Base-by-base conservation (phyloP, 768 basidiomycete species). In the Gymnopilus junonius region DNA sequence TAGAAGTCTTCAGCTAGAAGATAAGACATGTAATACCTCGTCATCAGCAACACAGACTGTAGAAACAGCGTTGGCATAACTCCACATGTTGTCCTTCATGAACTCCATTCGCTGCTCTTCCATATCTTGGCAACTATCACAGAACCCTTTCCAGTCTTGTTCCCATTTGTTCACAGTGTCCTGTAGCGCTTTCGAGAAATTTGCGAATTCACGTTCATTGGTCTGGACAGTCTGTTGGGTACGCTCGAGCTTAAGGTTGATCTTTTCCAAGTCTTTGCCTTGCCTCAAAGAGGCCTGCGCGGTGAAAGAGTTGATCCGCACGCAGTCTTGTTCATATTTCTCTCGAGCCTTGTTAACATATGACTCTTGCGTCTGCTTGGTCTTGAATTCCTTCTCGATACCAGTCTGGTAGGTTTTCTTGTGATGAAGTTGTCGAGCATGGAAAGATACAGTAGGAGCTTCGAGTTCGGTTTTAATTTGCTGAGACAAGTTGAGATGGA, bases 51-150 rank as follows among this genome's bases (percentile, higher is more conserved):
- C 96, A 69, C 97, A 98, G 14, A 96, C 92, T 11, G 92, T 93
- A 14, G 96, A 97, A n/a, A 97, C 90, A 0, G 91, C 90, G 74
- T 99, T 99, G 0, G 97, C 95, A 74, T 94, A 98, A 7, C 88
- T 86, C 97, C 97, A 99, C 76, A 97, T 83, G 67, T 93, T 93
- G 73, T 96, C 94, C 77, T 97, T 98, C 80, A 92, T 89, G 73
- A 97, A 94, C 63, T 95, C 94, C 71, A 96, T 78, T n/a, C 97
- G 86, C 62, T 95, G 90, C 69, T 98, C 95, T 71, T 99, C 97
- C 54, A 97, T 77, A 78, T 99, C 97, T 76, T 99, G 97, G 65
- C 94, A 94, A 45, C 86, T 87, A 75, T 99, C 97, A 71, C 94
- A 96, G 77, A 97, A 99, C 2, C 80, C 80, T 76, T 93, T 96